Evolutionary conservation across 2,329 filamentous ascomycete genomes (phyloP), one percentile per base, ranked within the genome.

Genomic region (Hymenoscyphus albidus): DNA sequence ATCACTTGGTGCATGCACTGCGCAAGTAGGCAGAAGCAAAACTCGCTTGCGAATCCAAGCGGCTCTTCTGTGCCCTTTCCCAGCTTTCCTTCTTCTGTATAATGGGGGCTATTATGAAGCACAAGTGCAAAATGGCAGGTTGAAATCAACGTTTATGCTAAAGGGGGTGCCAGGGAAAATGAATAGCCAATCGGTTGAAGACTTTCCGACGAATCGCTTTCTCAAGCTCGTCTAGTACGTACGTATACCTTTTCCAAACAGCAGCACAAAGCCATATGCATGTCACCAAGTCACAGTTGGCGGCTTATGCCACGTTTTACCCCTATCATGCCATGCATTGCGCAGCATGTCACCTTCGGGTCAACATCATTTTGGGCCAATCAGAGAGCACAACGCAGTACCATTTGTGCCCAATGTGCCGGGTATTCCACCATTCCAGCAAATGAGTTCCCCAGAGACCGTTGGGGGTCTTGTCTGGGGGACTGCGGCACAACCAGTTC

Each of bases 1-100:
- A 31, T 16, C n/a, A 57, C 22, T 57, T 57, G 27, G 55, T 39
- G 38, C 58, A 59, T 59, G 58, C 58, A 59, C 58, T 59, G 58
- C 58, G 58, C 35, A 31, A 22, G 27, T 27, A 39, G 58, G 39
- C 38, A 38, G 56, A 58, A 58, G 31, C 55, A 39, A 57, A 57
- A 12, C 27, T 31, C 14, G 3, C 16, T 38, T 4, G 10, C 55
- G 5, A 55, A 55, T 18, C 6, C 13, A 57, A 35, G 59, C 39
- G 42, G 59, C 59, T 61, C 59, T 61, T 32, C 16, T 61, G 27
- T 31, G 27, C 32, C 55, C 13, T 13, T 10, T 38, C 22, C 18
- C 55, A 57, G 27, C 32, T 38, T 31, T 14, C 22, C 54, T 48
- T 2, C 12, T 51, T n/a, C 10, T 51, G 14, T 10, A 51, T 22